A percentile compares a stretch with the other conserved stretches of the same genome.
These are phyloP conservation scores for Sequoiadendron giganteum DNA, from an alignment of 75 land plant genomes.

Conservation along the genomic window DNA sequence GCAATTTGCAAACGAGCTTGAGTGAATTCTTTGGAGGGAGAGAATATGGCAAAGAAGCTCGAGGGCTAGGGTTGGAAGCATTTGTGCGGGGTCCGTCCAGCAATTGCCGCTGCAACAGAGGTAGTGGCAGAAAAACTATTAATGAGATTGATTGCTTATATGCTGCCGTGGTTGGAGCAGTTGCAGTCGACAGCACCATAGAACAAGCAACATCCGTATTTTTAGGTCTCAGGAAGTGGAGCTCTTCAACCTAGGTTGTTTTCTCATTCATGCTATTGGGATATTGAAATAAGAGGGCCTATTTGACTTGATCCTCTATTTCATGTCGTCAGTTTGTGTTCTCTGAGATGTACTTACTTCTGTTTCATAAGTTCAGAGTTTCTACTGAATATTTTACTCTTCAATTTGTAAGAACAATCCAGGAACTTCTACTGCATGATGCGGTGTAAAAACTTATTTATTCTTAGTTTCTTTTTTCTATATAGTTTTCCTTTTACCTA, in stretches of 20 bases:
- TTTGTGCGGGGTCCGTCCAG: not conserved
- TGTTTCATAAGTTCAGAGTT: too few species aligned
- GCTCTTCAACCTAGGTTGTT: not conserved
- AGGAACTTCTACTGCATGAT: too few species aligned
- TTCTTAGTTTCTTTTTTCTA: too few species aligned
- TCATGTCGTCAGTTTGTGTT: too few species aligned
- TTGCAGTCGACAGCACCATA: not conserved
- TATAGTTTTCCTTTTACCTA: too few species aligned
- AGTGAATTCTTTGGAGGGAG: not conserved
- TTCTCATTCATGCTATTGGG: not conserved
- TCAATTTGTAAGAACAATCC: too few species aligned
- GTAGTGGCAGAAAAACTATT: not conserved
- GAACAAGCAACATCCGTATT: not conserved
- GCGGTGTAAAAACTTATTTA: too few species aligned
- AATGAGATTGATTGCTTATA: not conserved
- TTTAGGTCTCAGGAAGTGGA: not conserved
- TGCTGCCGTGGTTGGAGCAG: not conserved
- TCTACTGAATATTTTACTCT: too few species aligned
- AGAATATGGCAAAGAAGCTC: not conserved
- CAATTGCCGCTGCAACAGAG: not conserved
- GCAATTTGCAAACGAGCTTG: not conserved
- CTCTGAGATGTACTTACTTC: too few species aligned
- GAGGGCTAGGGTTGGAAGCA: not conserved
- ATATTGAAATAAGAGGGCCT: too few species aligned
- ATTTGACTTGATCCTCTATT: too few species aligned